Evolutionary conservation across 1,284 basidiomycete species (phyloP), one percentile per base, ranked within the genome.

Genomic region (Ceratobasidium theobromae): DNA sequence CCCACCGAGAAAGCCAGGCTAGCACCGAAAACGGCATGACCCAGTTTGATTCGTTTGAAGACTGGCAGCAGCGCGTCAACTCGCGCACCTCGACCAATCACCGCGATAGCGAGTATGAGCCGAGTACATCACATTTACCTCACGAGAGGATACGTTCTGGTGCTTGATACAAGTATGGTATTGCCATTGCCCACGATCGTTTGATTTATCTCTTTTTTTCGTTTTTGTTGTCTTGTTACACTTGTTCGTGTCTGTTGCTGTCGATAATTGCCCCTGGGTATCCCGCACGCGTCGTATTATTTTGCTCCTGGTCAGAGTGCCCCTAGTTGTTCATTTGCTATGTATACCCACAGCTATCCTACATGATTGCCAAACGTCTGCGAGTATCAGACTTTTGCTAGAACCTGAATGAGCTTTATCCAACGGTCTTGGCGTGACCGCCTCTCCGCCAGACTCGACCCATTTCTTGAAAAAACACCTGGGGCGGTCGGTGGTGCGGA

Each of bases 401-500:
- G 27, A 25, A 52, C 28, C 11, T 3, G 27, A 25, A 52, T 66
- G 67, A 18, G 33, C 16, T 53, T 85, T 93, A 98, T 75, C 91
- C 90, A 66, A 93, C 80, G 4, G 96, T 96, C 74, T 89, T 90
- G 69, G 86, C 80, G 98, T 95, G 40, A 98, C 97, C 40, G 77
- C 75, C 30, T 85, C 83, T 54, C 87, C 88, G 25, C 95, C 95
- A 52, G 88, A 86, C 67, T 89, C 89, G 41, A 99, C 81, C 93
- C 96, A 98, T 77, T 98, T 98, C 77, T 99, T 99, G 84, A 98
- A 97, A 76, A 96, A 88, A 41, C 87, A 86, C 77, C 90, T 91
- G 68, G 11, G 40, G 16, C 28, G 11, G 18, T 51, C 65, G 66
- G 53, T 68, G 30, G 71, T 33, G 27, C 28, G 52, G 49, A 64